A percentile compares a stretch with the other conserved stretches of the same genome.
phyloP scores from a whole-genome alignment of 345 rosid species.

The Euclidium syriacum region DNA sequence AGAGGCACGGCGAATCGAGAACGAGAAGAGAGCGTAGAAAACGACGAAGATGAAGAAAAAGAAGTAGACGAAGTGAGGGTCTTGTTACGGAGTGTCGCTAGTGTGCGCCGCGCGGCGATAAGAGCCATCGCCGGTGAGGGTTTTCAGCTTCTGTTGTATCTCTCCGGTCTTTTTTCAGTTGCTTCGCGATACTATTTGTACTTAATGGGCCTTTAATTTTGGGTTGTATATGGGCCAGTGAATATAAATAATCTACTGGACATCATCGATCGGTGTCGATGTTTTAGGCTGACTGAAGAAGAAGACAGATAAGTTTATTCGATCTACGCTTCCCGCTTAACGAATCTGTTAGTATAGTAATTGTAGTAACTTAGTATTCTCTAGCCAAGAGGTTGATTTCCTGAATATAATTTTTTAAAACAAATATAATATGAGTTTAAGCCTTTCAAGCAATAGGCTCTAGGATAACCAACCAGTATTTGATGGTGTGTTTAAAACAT shows the following conservation, averaged over 20 bases:
- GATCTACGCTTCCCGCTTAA: too few relatives aligned
- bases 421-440: too few relatives aligned
- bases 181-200: slow-evolving; percentile 11
- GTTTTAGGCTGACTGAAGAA: too few relatives aligned
- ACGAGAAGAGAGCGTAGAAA: slow-evolving; percentile 36
- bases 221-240: not conserved
- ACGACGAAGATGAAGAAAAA: slow-evolving; percentile 29
- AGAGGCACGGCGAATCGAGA: slow-evolving; percentile 45
- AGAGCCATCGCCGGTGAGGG: slow-evolving; percentile 56
- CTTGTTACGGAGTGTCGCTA: slow-evolving; percentile 38
- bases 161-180: not conserved
- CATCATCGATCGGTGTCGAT: too few relatives aligned
- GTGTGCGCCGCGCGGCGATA: slow-evolving; percentile 43
- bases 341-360: too few relatives aligned
- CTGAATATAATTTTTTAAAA: too few relatives aligned
- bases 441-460: too few relatives aligned
- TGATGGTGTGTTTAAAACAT: too few relatives aligned
- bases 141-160: slow-evolving; percentile 7
- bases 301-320: too few relatives aligned
- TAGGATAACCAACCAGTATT: too few relatives aligned
- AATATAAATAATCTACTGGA: not conserved
- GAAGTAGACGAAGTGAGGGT: slow-evolving; percentile 33
- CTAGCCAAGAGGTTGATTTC: too few relatives aligned
- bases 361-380: too few relatives aligned
- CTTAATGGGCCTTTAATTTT: slow-evolving; percentile 3